phyloP scores from a whole-genome alignment of 805 yeast genomes.

The Candida nanaspora region DNA sequence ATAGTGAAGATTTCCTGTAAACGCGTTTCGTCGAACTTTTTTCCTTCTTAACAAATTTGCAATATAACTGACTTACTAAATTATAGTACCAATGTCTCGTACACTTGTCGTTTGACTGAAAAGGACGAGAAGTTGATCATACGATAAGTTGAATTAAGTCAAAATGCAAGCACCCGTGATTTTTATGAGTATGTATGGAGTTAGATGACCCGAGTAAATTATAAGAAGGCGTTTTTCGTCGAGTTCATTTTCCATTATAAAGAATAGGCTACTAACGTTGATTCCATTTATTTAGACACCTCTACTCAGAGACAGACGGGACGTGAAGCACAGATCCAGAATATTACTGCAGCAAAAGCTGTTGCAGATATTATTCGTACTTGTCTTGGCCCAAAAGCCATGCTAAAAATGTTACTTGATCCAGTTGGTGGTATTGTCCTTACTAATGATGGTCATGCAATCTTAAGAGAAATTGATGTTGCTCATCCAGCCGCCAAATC shows the following conservation, averaged over 20 bases:
- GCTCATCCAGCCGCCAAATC: conserved; percentile 99
- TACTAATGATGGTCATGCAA: conserved; percentile 98
- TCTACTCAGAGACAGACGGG: conserved; percentile 92
- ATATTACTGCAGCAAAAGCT: conserved; percentile 98
- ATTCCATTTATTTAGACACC: conserved; percentile 39
- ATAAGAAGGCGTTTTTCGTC: conserved; percentile 6
- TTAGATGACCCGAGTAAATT: neutral
- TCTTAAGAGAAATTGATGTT: conserved; percentile 91
- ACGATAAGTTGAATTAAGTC: too few species aligned
- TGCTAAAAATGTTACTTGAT: conserved; percentile 95
- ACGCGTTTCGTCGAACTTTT: conserved; percentile 3
- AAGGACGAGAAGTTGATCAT: too few species aligned
- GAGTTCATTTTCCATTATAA: neutral
- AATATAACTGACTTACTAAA: too few species aligned
- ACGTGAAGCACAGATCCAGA: conserved; percentile 93
- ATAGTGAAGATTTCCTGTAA: too few species aligned
- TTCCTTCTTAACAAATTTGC: neutral
- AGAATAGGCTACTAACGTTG: neutral
- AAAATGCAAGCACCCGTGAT: conserved; percentile 80
- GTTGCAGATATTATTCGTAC: conserved; percentile 97
- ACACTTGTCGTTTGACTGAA: too few species aligned
- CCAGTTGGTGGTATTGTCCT: conserved; percentile 96
- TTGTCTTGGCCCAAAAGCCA: conserved; percentile 97
- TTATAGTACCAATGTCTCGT: too few species aligned
- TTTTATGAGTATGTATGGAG: conserved; percentile 49